Conservation (phyloP, 1,139 yeast species). For the Kodamaea derodonti region DNA sequence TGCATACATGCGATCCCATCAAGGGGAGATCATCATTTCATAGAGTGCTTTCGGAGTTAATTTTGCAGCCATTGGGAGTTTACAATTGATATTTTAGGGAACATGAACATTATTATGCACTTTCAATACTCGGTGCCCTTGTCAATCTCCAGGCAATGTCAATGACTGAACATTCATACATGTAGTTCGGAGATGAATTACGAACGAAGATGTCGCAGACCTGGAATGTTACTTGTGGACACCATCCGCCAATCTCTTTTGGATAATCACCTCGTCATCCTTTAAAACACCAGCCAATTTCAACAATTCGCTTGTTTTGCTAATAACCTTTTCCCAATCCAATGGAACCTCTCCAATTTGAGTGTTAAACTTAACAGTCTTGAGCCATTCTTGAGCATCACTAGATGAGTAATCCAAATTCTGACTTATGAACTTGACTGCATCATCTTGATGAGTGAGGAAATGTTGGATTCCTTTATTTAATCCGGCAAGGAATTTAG, state of each 20-base stretch:
- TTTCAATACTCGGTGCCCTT: too few relatives aligned
- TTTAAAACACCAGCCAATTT: constrained; percentile 57
- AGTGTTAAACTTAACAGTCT: constrained; percentile 63
- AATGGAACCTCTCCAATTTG: constrained; percentile 40
- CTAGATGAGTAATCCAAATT: constrained; percentile 72
- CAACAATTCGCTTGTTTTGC: constrained; percentile 59
- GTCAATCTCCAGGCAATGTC: too few relatives aligned
- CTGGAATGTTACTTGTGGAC: too few relatives aligned
- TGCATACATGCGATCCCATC: too few relatives aligned
- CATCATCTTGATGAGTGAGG: constrained; percentile 56
- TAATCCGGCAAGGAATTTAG: constrained; percentile 49
- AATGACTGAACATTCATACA: too few relatives aligned
- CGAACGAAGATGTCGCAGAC: too few relatives aligned
- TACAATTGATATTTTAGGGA: too few relatives aligned
- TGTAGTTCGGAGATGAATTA: too few relatives aligned
- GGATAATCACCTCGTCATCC: constrained; percentile 30
- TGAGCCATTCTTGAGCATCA: constrained; percentile 78
- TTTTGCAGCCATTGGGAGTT: too few relatives aligned
- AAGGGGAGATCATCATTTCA: too few relatives aligned
- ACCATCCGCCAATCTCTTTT: constrained; percentile 28
- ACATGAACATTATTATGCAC: too few relatives aligned
- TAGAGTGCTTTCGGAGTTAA: too few relatives aligned
- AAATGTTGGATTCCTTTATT: constrained; percentile 69
- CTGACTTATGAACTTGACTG: constrained; percentile 58
- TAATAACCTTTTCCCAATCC: constrained; percentile 49